These are phyloP conservation scores for Gleditsia sinensis DNA, from an alignment of 306 rosid species.

Conservation along the genomic window DNA sequence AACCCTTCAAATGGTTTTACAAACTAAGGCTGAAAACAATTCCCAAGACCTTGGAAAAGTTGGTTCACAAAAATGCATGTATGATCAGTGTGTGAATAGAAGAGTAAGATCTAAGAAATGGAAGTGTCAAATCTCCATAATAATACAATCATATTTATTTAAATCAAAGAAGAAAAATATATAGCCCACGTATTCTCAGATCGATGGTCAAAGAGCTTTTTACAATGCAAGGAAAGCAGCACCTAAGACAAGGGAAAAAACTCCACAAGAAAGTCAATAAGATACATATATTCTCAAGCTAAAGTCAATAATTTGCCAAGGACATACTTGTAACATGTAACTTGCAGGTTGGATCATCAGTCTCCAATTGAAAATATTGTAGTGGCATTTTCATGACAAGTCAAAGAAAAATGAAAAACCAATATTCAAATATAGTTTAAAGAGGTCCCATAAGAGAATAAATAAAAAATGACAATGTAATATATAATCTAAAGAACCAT, in stretches of 20 bases:
- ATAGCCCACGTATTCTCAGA: no score
- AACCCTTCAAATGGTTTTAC: background rate
- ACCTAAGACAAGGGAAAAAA: conserved; percentile 14
- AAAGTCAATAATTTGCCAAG: conserved; percentile 12
- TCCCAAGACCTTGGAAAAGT: background rate
- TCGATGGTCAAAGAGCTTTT: background rate
- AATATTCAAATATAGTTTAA: background rate
- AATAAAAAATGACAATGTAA: background rate
- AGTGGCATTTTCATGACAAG: conserved; percentile 95
- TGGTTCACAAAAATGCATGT: no score
- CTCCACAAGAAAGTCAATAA: conserved; percentile 8
- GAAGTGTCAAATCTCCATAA: no score
- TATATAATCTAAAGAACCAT: background rate
- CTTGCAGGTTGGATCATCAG: conserved; percentile 97
- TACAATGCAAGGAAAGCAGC: no score
- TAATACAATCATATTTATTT: no score
- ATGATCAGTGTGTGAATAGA: no score
- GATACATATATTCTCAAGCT: conserved; percentile 1
- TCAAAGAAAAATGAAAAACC: conserved; percentile 26
- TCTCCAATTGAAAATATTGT: conserved; percentile 88
- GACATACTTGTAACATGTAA: conserved; percentile 90
- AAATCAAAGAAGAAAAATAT: background rate
- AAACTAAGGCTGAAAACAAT: conserved; percentile 8
- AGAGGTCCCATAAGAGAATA: background rate
- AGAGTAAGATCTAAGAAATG: no score